Conservation (phyloP, 768 basidiomycete genomes). For the Tulasnella sp. region DNA sequence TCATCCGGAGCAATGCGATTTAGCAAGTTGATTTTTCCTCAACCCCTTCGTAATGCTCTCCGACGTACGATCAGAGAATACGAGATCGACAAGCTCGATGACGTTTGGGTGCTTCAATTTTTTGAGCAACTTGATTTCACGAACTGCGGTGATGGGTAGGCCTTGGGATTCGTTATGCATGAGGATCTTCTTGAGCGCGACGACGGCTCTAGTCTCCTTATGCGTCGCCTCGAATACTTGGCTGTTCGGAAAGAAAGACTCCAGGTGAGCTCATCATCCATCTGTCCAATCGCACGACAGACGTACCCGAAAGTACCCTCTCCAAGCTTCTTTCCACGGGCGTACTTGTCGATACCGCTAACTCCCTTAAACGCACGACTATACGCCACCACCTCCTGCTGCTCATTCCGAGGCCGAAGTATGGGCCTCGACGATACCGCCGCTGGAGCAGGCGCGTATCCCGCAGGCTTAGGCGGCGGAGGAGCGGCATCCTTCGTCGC, state of each 20-base stretch:
- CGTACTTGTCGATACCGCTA: conserved; percentile 67
- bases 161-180: conserved; percentile 97
- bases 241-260: conserved; percentile 40
- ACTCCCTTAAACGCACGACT: conserved; percentile 54
- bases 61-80: conserved; percentile 43
- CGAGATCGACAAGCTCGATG: conserved; percentile 86
- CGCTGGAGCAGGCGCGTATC: conserved; percentile 25
- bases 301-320: conserved; percentile 95
- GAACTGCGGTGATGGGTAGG: conserved; percentile 91
- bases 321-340: conserved; percentile 77
- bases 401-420: conserved; percentile 37
- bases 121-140: conserved; percentile 96
- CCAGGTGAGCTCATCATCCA: not conserved
- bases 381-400: conserved; percentile 62
- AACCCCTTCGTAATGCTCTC: too few relatives aligned
- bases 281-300: not conserved
- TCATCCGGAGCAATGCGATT: too few relatives aligned
- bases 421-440: conserved; percentile 35
- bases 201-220: conserved; percentile 47
- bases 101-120: conserved; percentile 77
- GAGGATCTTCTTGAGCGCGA: conserved; percentile 89
- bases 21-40: too few relatives aligned
- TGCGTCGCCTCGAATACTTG: conserved; percentile 88
- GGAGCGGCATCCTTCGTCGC: not conserved
- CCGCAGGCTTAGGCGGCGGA: not conserved